These are phyloP conservation scores for Saccharomyces pastorianus DNA, from an alignment of 1,139 yeast species.

Conservation along the genomic window DNA sequence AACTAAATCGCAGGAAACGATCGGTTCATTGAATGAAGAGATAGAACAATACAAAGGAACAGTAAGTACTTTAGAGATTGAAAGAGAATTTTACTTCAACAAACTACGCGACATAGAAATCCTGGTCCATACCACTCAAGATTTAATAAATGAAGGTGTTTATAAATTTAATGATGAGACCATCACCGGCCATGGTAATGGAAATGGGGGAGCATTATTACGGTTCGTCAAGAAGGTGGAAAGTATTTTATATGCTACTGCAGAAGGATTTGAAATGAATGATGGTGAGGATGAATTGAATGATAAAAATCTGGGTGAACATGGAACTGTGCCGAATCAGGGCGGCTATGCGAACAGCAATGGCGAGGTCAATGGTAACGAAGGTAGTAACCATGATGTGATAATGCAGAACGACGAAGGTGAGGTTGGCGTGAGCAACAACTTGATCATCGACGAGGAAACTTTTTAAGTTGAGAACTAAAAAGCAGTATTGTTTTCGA, in stretches of 20 bases:
- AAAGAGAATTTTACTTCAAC: conserved; percentile 83
- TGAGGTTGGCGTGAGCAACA: conserved; percentile 7
- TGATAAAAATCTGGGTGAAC: conserved; percentile 1
- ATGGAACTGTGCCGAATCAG: not conserved
- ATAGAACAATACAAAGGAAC: conserved; percentile 45
- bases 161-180: conserved; percentile 17
- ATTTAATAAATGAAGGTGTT: conserved; percentile 36
- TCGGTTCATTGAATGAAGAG: conserved; percentile 42
- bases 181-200: not conserved
- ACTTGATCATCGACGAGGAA: conserved; percentile 30
- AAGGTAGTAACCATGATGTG: not conserved
- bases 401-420: not conserved
- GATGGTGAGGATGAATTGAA: conserved; percentile 17
- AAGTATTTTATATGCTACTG: conserved; percentile 64
- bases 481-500: not conserved
- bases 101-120: conserved; percentile 85
- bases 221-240: conserved; percentile 53
- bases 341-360: not conserved
- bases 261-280: conserved; percentile 36
- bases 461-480: conserved; percentile 20
- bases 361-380: not conserved
- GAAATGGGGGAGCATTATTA: not conserved
- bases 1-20: conserved; percentile 32
- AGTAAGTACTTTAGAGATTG: conserved; percentile 56
- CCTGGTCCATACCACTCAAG: conserved; percentile 58